Conservation (phyloP, 306 rosid genomes). For the Pueraria montana region DNA sequence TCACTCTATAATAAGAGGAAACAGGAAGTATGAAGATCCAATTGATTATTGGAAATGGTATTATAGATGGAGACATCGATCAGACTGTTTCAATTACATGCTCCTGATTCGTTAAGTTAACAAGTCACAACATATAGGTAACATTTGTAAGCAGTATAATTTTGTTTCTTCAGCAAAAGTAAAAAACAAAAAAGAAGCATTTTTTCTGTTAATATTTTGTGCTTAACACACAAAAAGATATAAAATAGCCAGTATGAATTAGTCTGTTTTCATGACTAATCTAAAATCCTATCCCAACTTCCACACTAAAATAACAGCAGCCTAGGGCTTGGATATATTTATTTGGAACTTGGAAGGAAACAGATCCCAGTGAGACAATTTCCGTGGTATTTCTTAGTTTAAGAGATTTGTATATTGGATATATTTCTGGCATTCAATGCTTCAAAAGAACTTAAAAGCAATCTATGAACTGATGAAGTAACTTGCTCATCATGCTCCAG, state of each 20-base stretch:
- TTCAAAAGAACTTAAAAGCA: background rate
- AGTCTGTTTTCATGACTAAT: conserved; percentile 14
- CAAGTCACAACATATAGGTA: conserved; percentile 26
- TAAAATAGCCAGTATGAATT: background rate
- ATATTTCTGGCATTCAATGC: conserved; percentile 3
- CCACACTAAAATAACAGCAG: conserved; percentile 26
- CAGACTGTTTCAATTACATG: background rate
- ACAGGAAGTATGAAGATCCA: background rate
- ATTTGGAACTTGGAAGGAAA: conserved; percentile 18
- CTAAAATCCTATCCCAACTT: conserved; percentile 24
- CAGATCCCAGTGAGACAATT: background rate
- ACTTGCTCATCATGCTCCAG: conserved; percentile 21
- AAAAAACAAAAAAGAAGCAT: background rate
- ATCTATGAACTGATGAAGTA: background rate
- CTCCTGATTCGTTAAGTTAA: background rate
- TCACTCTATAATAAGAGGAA: background rate
- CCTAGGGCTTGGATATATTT: background rate
- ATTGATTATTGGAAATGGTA: background rate
- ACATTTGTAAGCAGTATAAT: background rate
- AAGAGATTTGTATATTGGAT: background rate
- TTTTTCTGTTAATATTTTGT: background rate
- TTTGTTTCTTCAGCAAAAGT: conserved; percentile 33
- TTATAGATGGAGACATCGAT: conserved; percentile 10
- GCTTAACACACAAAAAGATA: background rate
- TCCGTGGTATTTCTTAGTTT: background rate